phyloP scores from a whole-genome alignment of 75 land plant genomes.

The Selaginella tamariscina region DNA sequence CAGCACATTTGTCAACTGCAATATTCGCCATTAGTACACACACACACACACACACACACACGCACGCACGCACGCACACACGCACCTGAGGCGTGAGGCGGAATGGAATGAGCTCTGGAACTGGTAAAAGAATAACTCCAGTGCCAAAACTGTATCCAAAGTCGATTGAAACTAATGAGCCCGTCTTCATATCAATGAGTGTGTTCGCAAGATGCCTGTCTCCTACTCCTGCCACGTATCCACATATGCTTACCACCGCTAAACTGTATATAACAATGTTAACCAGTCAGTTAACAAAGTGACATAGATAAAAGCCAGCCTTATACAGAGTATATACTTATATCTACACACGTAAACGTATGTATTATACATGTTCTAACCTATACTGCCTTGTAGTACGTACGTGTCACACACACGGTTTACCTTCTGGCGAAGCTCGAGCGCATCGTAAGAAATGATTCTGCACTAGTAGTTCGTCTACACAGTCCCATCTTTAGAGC shows the following conservation, averaged over 20 bases:
- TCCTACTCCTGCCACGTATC: constrained; percentile 44
- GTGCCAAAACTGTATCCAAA: constrained; percentile 54
- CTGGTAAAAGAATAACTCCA: constrained; percentile 37
- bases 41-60: too few species aligned
- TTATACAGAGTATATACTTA: too few species aligned
- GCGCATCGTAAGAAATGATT: constrained; percentile 39
- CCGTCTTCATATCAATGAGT: constrained; percentile 30
- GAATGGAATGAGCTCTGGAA: constrained; percentile 44
- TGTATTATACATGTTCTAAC: too few species aligned
- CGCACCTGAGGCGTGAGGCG: constrained; percentile 31
- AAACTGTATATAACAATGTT: too few species aligned
- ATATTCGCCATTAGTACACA: too few species aligned
- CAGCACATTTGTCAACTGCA: constrained; percentile 37
- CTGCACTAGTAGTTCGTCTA: constrained; percentile 39
- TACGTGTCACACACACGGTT: too few species aligned
- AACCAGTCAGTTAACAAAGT: too few species aligned
- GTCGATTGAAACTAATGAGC: constrained; percentile 39
- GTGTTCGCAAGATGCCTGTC: constrained; percentile 40
- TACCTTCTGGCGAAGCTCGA: constrained; percentile 34
- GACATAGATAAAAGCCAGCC: too few species aligned
- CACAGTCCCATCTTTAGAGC: constrained; percentile 28
- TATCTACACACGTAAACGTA: too few species aligned
- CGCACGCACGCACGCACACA: too few species aligned
- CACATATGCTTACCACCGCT: constrained; percentile 38
- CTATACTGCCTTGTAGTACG: too few species aligned